Evolutionary conservation across 106 monocot species (phyloP).

Genomic region (Apostasia shenzhenica): DNA sequence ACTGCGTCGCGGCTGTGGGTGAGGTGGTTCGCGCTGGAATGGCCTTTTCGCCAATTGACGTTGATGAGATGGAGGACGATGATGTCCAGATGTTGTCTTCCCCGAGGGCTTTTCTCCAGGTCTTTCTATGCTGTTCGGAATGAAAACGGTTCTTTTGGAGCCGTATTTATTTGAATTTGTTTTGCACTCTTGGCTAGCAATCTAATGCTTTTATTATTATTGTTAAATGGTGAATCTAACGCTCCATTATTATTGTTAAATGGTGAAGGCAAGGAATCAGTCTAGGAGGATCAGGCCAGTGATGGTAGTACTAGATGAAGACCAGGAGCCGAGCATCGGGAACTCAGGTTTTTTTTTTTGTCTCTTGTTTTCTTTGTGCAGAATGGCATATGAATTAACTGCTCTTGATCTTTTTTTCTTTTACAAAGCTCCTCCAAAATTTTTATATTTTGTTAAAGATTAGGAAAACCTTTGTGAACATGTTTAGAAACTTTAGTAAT

Average conservation of each 20-base stretch:
- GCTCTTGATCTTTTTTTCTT: too few relatives aligned
- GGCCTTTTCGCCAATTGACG: conserved; percentile 8
- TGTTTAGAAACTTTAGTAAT: too few relatives aligned
- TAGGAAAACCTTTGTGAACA: too few relatives aligned
- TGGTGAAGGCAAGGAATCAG: conserved; percentile 10
- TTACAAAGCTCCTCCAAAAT: too few relatives aligned
- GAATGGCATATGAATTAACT: too few relatives aligned
- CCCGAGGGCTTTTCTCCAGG: conserved; percentile 16
- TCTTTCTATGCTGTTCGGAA: neutral
- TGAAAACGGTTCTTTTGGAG: neutral
- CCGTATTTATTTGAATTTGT: neutral
- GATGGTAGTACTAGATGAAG: conserved; percentile 16
- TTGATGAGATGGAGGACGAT: conserved; percentile 18
- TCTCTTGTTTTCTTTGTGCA: neutral
- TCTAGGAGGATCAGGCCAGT: conserved; percentile 8
- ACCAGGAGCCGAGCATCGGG: conserved; percentile 4
- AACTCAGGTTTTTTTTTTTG: conserved; percentile 9
- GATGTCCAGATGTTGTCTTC: conserved; percentile 17
- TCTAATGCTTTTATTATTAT: neutral
- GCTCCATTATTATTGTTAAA: neutral
- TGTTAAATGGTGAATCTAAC: neutral
- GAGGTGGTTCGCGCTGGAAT: neutral
- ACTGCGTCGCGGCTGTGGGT: neutral
- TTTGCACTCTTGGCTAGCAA: neutral
- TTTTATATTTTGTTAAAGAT: too few relatives aligned